Conservation (phyloP, 2,329 filamentous ascomycete genomes). For the Penicillium thymicola region DNA sequence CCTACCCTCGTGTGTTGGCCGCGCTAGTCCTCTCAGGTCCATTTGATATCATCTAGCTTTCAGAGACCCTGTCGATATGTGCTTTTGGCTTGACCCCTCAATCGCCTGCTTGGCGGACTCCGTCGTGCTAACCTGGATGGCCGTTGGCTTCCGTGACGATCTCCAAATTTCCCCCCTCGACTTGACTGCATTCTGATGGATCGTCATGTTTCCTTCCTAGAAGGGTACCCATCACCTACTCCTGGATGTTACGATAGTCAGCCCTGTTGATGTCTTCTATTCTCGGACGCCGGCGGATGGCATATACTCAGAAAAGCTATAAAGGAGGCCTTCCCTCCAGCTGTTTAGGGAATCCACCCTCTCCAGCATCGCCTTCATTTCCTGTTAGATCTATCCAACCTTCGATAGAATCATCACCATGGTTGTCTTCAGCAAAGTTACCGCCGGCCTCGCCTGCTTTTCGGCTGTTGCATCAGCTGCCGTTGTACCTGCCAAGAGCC, state of each 20-base stretch:
- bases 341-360: constrained; percentile 11
- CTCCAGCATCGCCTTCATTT: constrained; percentile 11
- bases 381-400: constrained; percentile 10
- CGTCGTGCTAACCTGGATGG: constrained; percentile 15
- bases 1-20: neutral
- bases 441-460: constrained; percentile 26
- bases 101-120: constrained; percentile 15
- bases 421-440: constrained; percentile 36
- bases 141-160: constrained; percentile 24
- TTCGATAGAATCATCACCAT: constrained; percentile 22
- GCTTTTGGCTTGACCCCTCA: constrained; percentile 3
- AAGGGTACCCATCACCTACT: constrained; percentile 21
- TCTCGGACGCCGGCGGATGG: neutral
- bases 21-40: constrained; percentile 9
- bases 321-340: constrained; percentile 20
- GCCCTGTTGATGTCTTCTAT: neutral
- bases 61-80: constrained; percentile 7
- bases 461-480: constrained; percentile 29
- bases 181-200: constrained; percentile 11
- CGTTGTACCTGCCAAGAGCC: constrained; percentile 26
- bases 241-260: constrained; percentile 10
- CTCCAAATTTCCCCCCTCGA: constrained; percentile 11
- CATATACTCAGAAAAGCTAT: constrained; percentile 18
- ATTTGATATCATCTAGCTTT: neutral
- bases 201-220: constrained; percentile 21